Evolutionary conservation across 2,329 filamentous ascomycete genomes (phyloP).

Genomic region (Orbilia javanica): DNA sequence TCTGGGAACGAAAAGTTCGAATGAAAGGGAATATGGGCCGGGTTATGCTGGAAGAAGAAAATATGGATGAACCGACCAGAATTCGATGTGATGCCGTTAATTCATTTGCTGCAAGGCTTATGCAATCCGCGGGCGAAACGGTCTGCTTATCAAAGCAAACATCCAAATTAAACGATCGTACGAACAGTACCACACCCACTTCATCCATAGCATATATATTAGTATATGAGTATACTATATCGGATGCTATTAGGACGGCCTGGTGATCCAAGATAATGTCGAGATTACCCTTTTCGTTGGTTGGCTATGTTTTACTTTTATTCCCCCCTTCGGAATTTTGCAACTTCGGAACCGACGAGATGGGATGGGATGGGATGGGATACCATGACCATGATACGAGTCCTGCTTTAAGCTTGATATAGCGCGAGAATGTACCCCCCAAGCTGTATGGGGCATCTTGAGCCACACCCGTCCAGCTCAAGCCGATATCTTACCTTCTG

Average conservation of each 20-base stretch:
- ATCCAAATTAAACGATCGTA: conserved; percentile 14
- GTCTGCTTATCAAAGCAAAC: conserved; percentile 46
- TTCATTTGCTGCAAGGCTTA: conserved; percentile 4
- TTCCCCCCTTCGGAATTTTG: conserved; percentile 32
- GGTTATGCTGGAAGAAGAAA: conserved; percentile 3
- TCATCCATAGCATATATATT: neutral
- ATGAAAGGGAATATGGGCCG: no score
- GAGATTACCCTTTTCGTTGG: conserved; percentile 38
- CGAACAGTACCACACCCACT: conserved; percentile 14
- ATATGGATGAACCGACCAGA: neutral
- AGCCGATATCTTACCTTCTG: conserved; percentile 11
- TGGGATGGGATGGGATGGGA: conserved; percentile 15
- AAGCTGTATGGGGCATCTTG: conserved; percentile 26
- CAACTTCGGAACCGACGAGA: conserved; percentile 47
- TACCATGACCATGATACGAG: conserved; percentile 43
- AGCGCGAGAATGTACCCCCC: conserved; percentile 11
- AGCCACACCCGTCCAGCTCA: conserved; percentile 30
- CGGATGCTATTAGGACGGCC: neutral
- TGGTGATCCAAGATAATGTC: conserved; percentile 19
- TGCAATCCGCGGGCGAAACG: conserved; percentile 8
- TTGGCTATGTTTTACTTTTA: conserved; percentile 1
- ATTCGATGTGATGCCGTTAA: conserved; percentile 1
- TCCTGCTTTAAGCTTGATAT: neutral
- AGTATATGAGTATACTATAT: neutral
- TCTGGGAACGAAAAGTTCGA: neutral